Base-by-base conservation (phyloP, 352 stramenopile species). In the Globisporangium barbulae region DNA sequence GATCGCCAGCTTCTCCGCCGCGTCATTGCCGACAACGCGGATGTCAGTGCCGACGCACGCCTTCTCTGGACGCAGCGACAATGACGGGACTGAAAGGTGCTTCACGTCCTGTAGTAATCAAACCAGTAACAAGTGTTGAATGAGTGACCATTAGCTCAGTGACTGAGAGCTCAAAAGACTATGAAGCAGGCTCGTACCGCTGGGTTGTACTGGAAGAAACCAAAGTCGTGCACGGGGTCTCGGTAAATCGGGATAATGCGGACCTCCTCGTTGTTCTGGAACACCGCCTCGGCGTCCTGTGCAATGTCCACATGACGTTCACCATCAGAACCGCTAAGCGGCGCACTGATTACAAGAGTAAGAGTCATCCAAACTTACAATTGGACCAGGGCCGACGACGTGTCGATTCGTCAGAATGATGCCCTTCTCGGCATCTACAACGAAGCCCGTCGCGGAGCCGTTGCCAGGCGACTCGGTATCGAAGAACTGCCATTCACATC, bases 261-360 rank as follows among this genome's bases (percentile, higher is more conserved):
- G 19, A 98, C 86, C 76, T 98, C 91, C 66, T 98, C 93, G 65
- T 98, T 97, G 73, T 97, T 98, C 67, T 96, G 84, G 65, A 98
- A 98, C 22, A 97, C 83, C 1, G 90, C 90, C 56, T 98, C 90
- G 0, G 89, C 89, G 57, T 94, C 83, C 74, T 96, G 21, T 31
- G 5, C 58, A 71, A 7, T 35, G 17, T 39, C 25, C 30, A 59
- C 53, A 22, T 58, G 37, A 68, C 57, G 33, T 52, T 47, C 0
- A 47, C 17, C 3, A 8, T 47, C 41, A 47, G 41, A 47, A 7
- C 17, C 13, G 41, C 41, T 21, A 6, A 21, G n/a, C 5, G 4
- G 8, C 5, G 41, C 12, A n/a, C 9, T 47, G 41, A 21, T 0
- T 8, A 44, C 13, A 19, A 5, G 10, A 35, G 9, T 35, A 44